Base-by-base conservation (phyloP, 2,329 filamentous ascomycete species). In the Blumeriella jaapii region DNA sequence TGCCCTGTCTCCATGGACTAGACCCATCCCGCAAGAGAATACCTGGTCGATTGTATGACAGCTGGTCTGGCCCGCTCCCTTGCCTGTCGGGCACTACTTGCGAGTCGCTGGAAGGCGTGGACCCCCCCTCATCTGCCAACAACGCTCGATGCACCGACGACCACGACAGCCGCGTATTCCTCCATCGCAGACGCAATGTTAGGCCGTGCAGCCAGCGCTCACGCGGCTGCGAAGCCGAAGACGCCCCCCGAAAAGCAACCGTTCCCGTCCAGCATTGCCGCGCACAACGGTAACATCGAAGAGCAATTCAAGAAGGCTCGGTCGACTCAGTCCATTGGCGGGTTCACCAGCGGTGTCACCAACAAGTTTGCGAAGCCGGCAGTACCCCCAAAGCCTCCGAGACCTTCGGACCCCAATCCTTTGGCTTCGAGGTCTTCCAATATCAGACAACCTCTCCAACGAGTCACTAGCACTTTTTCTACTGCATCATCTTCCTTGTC, bases 231-330 rank as follows among this genome's bases (percentile, higher is more conserved):
- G 4, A 39, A 46, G 10, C 20, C 44, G n/a, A 54, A 53, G 31
- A 40, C 35, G 7, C 38, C 44, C 23, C 37, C 48, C 16, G 42
- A 61, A 4, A 72, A 74, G 53, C 62, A 69, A 38, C 58, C 70
- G 11, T 71, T 76, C 44, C 64, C 70, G 3, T 74, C 73, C 1
- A 75, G 68, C 55, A 74, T 65, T 46, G 67, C 69, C 9, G 57
- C 54, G 27, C 52, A 59, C 16, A 50, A 55, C 53, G 57, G 57
- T 24, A 67, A 66, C 40, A 69, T 76, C 45, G 56, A 65, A 36
- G 62, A 69, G 29, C 64, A 66, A 36, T 59, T 71, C 46, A 66
- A 63, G 41, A 68, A 63, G 46, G 53, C 56, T 13, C 55, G 61
- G 24, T 56, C 58, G 32, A 51, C 55, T 19, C 48, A 56, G 42